A percentile compares a stretch with the other conserved stretches of the same genome.
phyloP scores from a whole-genome alignment of 805 yeast species.

The Kazachstania martiniae region DNA sequence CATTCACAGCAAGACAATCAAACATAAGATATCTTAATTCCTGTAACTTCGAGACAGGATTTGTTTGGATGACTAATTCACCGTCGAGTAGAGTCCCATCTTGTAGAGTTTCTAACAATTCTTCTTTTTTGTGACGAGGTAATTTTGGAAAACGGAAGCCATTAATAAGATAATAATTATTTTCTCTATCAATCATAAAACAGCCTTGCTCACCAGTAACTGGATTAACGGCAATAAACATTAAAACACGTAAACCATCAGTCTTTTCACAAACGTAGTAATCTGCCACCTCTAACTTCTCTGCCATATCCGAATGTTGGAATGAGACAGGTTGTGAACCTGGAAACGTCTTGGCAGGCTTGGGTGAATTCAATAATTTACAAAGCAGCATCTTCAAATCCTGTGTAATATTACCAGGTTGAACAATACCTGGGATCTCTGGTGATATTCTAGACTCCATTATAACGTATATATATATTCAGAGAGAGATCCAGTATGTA shows the following conservation, averaged over 20 bases:
- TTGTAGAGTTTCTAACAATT: constrained; percentile 42
- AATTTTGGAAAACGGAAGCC: constrained; percentile 71
- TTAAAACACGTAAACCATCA: constrained; percentile 81
- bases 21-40: constrained; percentile 78
- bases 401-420: constrained; percentile 59
- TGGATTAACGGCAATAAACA: constrained; percentile 52
- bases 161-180: constrained; percentile 73
- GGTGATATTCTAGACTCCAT: constrained; percentile 49
- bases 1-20: constrained; percentile 82
- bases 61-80: constrained; percentile 69
- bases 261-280: constrained; percentile 93
- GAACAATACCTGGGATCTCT: constrained; percentile 72
- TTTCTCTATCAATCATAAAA: constrained; percentile 79
- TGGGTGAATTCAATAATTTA: constrained; percentile 43
- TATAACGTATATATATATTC: no score
- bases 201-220: constrained; percentile 78
- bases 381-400: constrained; percentile 63
- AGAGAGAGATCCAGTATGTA: no score
- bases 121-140: constrained; percentile 26
- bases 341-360: constrained; percentile 47
- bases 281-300: constrained; percentile 56
- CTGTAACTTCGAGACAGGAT: constrained; percentile 42
- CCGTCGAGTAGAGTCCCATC: constrained; percentile 91
- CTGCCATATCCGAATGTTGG: constrained; percentile 56
- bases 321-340: constrained; percentile 96